phyloP scores from a whole-genome alignment of 192 early-diverging fungal genomes.

The Coemansia nantahalensis region DNA sequence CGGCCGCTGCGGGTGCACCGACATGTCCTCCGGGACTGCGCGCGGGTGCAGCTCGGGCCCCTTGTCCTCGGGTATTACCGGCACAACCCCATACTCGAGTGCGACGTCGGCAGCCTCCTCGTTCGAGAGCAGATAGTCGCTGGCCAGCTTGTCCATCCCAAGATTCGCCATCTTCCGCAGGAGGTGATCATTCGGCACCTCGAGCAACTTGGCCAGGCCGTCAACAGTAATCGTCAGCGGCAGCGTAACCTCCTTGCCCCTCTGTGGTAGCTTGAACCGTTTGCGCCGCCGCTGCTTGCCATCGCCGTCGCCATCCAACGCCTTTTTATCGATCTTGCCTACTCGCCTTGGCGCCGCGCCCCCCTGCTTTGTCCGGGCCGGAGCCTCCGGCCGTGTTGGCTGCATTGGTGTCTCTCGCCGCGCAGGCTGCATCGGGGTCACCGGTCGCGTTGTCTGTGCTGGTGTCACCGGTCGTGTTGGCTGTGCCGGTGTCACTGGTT shows the following conservation, averaged over 20 bases:
- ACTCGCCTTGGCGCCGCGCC: slow-evolving; percentile 78
- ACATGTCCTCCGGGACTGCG: slow-evolving; percentile 70
- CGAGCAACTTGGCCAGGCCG: slow-evolving; percentile 75
- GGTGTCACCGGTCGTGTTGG: no score
- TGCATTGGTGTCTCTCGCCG: no score
- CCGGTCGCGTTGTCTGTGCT: no score
- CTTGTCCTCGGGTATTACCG: slow-evolving; percentile 62
- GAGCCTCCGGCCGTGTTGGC: no score
- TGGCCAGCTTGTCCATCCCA: slow-evolving; percentile 77
- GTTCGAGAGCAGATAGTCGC: slow-evolving; percentile 76
- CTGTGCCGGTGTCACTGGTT: no score
- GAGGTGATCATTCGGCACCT: slow-evolving; percentile 69
- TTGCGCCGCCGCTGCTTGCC: slow-evolving; percentile 12
- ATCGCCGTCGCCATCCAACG: slow-evolving; percentile 3
- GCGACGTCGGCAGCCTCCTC: slow-evolving; percentile 86
- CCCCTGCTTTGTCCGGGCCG: no score
- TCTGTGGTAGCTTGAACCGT: slow-evolving; percentile 31
- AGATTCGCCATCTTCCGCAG: slow-evolving; percentile 68
- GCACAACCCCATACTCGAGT: slow-evolving; percentile 84
- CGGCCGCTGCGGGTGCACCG: slow-evolving; percentile 69
- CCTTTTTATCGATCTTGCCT: slow-evolving; percentile 82
- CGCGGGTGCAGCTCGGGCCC: slow-evolving; percentile 47
- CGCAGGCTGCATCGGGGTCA: no score
- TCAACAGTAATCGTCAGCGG: slow-evolving; percentile 81
- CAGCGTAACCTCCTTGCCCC: slow-evolving; percentile 64